A percentile compares a stretch with the other conserved stretches of the same genome.
These are phyloP conservation scores for Sphaerosporella brunnea DNA, from an alignment of 495 filamentous ascomycete species.

Conservation along the genomic window DNA sequence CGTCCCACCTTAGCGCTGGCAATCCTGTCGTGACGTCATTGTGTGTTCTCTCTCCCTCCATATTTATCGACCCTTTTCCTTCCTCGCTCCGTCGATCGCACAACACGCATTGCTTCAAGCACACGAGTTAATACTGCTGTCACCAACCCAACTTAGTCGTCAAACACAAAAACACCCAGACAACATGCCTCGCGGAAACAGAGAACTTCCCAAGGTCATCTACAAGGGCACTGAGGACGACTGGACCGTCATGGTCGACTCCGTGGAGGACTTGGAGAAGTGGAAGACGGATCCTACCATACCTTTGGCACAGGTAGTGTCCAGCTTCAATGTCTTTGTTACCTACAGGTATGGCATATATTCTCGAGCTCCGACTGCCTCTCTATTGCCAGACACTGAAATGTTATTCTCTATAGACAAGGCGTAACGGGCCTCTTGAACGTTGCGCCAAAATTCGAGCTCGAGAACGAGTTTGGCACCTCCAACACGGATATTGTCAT, in stretches of 20 bases:
- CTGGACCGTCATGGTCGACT: conserved; percentile 79
- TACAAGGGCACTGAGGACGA: conserved; percentile 61
- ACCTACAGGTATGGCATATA: conserved; percentile 59
- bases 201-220: conserved; percentile 58
- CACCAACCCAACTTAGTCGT: too few species aligned
- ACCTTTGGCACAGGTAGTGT: conserved; percentile 69
- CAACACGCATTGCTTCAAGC: too few species aligned
- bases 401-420: conserved; percentile 38
- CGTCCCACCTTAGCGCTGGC: too few species aligned
- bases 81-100: too few species aligned
- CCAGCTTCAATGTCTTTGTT: conserved; percentile 73
- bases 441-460: conserved; percentile 47
- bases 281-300: conserved; percentile 69
- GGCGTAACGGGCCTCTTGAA: conserved; percentile 69
- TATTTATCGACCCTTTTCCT: too few species aligned
- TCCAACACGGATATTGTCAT: conserved; percentile 58
- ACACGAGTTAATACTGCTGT: too few species aligned
- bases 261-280: conserved; percentile 47
- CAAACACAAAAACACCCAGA: too few species aligned
- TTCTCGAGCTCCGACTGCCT: conserved; percentile 3
- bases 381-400: conserved; percentile 4
- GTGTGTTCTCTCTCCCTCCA: too few species aligned
- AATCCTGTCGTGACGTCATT: too few species aligned
- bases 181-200: conserved; percentile 68
- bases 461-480: conserved; percentile 82